Evolutionary conservation across 1,284 basidiomycete species (phyloP).

Genomic region (Trichosporon ovoides): DNA sequence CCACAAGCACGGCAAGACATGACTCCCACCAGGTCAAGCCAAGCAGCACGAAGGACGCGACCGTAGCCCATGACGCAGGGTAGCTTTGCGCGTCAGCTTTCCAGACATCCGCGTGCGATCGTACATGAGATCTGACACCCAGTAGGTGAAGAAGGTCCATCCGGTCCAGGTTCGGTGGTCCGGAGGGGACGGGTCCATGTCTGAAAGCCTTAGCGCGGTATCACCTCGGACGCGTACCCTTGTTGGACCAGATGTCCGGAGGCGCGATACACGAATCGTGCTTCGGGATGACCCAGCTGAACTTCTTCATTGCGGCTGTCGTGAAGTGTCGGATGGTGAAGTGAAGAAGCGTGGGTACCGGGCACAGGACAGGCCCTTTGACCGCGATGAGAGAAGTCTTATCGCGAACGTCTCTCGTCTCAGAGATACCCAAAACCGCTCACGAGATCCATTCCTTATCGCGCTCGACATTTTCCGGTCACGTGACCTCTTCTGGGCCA

Average conservation of each 20-base stretch:
- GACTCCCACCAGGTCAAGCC: constrained; percentile 37
- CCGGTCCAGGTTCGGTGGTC: constrained; percentile 38
- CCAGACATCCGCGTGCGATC: background rate
- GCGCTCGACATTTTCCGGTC: too few species aligned
- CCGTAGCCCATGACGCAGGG: constrained; percentile 36
- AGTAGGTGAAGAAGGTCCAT: constrained; percentile 32
- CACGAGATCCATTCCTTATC: too few species aligned
- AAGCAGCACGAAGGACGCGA: constrained; percentile 31
- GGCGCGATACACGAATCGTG: constrained; percentile 40
- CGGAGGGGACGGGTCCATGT: constrained; percentile 38
- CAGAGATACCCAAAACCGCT: too few species aligned
- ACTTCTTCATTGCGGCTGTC: constrained; percentile 4
- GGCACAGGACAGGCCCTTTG: background rate
- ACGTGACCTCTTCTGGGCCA: too few species aligned
- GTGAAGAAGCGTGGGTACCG: background rate
- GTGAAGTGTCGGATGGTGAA: background rate
- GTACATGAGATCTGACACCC: constrained; percentile 14
- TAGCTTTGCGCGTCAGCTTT: constrained; percentile 3
- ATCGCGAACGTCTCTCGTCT: background rate
- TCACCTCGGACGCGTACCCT: constrained; percentile 23
- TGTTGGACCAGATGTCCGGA: constrained; percentile 38
- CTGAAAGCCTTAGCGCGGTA: constrained; percentile 15
- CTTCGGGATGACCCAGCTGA: constrained; percentile 35
- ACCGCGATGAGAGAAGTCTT: background rate
- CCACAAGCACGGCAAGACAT: constrained; percentile 35